Conservation (phyloP, 2,329 filamentous ascomycete species). For the Sporothrix luriei region DNA sequence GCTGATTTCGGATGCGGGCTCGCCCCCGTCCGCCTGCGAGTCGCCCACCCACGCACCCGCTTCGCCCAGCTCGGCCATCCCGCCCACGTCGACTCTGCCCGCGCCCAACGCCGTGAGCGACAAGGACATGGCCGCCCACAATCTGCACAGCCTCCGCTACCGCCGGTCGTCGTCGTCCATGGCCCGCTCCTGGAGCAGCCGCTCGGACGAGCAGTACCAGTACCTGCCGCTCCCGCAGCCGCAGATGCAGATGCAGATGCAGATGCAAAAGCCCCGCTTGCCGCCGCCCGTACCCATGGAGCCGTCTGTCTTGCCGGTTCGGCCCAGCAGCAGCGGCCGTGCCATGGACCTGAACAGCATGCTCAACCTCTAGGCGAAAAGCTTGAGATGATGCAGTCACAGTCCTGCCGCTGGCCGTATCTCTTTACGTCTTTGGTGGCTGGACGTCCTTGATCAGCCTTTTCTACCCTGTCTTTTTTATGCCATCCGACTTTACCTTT, state of each 20-base stretch:
- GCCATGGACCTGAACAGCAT: background rate
- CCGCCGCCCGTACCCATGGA: background rate
- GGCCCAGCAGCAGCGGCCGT: slow-evolving; percentile 12
- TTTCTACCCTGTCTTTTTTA: background rate
- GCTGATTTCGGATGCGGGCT: slow-evolving; percentile 69
- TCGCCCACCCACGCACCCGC: slow-evolving; percentile 44
- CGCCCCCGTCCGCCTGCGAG: slow-evolving; percentile 56
- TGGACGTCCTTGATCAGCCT: background rate
- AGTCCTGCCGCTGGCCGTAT: background rate
- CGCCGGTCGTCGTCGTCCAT: background rate
- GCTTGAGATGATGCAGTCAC: too few species aligned
- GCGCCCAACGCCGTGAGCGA: background rate
- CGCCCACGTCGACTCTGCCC: background rate
- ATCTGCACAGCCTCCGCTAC: background rate
- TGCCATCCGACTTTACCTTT: background rate
- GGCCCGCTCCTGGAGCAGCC: slow-evolving; percentile 25
- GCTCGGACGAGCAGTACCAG: slow-evolving; percentile 14
- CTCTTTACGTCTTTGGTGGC: too few species aligned
- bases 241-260: background rate
- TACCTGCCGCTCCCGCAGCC: background rate
- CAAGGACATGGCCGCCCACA: slow-evolving; percentile 12
- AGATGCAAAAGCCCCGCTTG: background rate
- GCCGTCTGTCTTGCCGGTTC: background rate
- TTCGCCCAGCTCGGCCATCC: slow-evolving; percentile 15
- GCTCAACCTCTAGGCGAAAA: background rate